Evolutionary conservation across 331 rosid genomes (phyloP).

Genomic region (Spiraea crenata): DNA sequence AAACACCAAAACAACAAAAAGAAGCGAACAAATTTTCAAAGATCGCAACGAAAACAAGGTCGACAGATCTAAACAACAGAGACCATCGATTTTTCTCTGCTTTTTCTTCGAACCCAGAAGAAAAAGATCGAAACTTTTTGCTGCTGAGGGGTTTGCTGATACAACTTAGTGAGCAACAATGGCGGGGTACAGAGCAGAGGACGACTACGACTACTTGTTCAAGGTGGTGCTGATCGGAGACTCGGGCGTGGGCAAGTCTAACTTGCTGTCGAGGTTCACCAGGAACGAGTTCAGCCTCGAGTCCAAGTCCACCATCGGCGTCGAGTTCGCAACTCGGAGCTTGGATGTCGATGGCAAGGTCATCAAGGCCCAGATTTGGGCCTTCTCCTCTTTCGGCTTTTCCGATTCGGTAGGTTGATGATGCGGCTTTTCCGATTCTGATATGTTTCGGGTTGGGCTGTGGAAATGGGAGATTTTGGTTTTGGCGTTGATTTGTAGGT

Average conservation of each 20-base stretch:
- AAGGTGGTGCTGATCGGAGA: constrained; percentile 73
- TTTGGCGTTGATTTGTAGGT: no score
- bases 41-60: not conserved
- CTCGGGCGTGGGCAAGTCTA: constrained; percentile 57
- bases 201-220: constrained; percentile 72
- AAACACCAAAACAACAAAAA: not conserved
- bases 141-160: no score
- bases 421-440: no score
- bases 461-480: no score
- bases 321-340: constrained; percentile 60
- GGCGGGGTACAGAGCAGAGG: constrained; percentile 73
- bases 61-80: constrained; percentile 21
- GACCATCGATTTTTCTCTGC: not conserved
- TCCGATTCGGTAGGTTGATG: no score
- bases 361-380: constrained; percentile 64
- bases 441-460: no score
- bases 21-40: not conserved
- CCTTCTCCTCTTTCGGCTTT: no score
- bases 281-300: constrained; percentile 59
- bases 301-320: constrained; percentile 59
- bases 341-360: constrained; percentile 43
- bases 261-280: constrained; percentile 57
- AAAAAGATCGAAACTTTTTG: not conserved
- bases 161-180: constrained; percentile 5
- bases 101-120: not conserved